Evolutionary conservation across 352 stramenopile species (phyloP).

Genomic region (Pythium dissotocum): DNA sequence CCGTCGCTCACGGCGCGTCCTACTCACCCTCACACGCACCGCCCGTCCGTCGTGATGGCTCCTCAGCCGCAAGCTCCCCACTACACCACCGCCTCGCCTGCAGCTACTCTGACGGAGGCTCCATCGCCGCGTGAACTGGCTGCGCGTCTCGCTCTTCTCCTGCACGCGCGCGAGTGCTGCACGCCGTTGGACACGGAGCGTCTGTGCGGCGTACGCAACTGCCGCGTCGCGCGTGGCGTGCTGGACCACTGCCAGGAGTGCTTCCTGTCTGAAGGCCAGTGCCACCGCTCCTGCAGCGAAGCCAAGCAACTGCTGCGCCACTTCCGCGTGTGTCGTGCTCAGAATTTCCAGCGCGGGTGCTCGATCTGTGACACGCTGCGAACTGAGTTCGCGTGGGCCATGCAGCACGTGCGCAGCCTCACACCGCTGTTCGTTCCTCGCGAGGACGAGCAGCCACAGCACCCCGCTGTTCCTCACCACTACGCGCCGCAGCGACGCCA

Average conservation of each 20-base stretch:
- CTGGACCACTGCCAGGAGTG: conserved; percentile 60
- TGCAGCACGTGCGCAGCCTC: conserved; percentile 39
- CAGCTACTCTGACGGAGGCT: neutral
- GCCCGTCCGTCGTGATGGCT: conserved; percentile 2
- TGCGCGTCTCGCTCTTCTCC: conserved; percentile 39
- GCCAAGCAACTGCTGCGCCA: conserved; percentile 51
- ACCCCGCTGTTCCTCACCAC: neutral
- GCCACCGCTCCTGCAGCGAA: conserved; percentile 47
- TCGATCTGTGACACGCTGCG: conserved; percentile 33
- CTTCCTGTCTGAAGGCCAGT: conserved; percentile 37
- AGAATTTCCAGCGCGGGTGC: conserved; percentile 30
- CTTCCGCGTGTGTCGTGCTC: conserved; percentile 43
- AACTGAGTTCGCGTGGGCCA: conserved; percentile 38
- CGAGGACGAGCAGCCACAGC: conserved; percentile 6
- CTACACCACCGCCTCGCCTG: neutral
- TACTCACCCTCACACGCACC: conserved; percentile 9
- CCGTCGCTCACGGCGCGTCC: conserved; percentile 21
- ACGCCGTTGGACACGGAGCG: conserved; percentile 30
- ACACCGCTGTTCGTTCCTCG: conserved; percentile 35
- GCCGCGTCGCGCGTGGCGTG: conserved; percentile 46
- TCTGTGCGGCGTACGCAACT: conserved; percentile 38
- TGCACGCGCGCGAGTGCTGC: conserved; percentile 53
- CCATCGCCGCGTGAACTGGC: conserved; percentile 38
- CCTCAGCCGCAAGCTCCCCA: neutral
- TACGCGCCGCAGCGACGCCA: conserved; percentile 16